Evolutionary conservation across 306 rosid genomes (phyloP).

Genomic region (Inga leiocalycina): DNA sequence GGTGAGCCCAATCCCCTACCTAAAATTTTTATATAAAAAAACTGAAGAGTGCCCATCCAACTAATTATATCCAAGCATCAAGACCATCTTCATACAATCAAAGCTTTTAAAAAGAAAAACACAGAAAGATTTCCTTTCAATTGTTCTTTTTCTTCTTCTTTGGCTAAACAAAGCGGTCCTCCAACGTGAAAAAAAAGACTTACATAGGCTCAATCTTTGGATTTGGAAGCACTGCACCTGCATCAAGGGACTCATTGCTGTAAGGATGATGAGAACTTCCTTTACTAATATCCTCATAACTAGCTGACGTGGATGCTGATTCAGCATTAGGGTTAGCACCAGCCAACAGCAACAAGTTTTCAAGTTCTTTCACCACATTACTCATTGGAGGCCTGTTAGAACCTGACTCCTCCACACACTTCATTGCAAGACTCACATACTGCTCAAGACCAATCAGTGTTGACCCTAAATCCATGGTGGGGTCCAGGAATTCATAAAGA

Average conservation of each 20-base stretch:
- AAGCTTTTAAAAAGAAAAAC: not conserved
- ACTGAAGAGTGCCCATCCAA: not conserved
- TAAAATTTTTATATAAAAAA: no score
- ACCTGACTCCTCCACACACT: constrained; percentile 52
- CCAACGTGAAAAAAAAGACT: not conserved
- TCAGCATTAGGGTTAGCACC: constrained; percentile 41
- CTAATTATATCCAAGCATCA: not conserved
- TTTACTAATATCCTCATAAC: constrained; percentile 41
- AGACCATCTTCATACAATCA: not conserved
- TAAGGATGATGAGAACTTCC: constrained; percentile 45
- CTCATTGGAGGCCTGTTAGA: constrained; percentile 60
- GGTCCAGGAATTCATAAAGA: constrained; percentile 47
- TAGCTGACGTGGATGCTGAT: constrained; percentile 47
- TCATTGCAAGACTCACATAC: constrained; percentile 54
- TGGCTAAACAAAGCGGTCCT: not conserved
- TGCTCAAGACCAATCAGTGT: constrained; percentile 42
- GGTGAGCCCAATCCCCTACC: no score
- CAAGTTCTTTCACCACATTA: constrained; percentile 57
- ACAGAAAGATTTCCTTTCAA: not conserved
- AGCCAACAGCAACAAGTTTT: constrained; percentile 45
- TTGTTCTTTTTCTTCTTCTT: not conserved
- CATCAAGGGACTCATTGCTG: constrained; percentile 26
- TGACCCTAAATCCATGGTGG: constrained; percentile 37
- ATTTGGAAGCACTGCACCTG: constrained; percentile 35
- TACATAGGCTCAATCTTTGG: constrained; percentile 23